Conservation (phyloP, 1,284 basidiomycete genomes). For the Ustilago cynodontis region DNA sequence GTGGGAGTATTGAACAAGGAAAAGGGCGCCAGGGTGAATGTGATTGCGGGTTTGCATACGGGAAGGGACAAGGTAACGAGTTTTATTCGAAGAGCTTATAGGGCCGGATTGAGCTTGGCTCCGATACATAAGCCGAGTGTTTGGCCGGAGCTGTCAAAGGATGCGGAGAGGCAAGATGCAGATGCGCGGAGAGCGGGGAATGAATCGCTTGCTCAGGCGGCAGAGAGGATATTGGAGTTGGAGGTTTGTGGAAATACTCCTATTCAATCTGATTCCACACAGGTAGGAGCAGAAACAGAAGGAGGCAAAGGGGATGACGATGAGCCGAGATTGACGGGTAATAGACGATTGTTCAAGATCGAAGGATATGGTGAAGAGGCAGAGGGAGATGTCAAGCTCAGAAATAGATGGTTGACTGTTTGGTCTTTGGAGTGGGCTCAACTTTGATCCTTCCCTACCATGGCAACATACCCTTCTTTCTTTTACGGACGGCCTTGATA, state of each 20-base stretch:
- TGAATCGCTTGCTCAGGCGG: conserved; percentile 27
- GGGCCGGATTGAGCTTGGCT: conserved; percentile 50
- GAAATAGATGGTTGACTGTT: conserved; percentile 54
- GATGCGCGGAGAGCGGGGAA: conserved; percentile 26
- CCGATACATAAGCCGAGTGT: conserved; percentile 12
- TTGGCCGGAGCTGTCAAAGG: conserved; percentile 29
- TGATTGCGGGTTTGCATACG: conserved; percentile 67
- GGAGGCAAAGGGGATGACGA: conserved; percentile 21
- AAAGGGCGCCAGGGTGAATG: conserved; percentile 49
- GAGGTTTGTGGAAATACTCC: conserved; percentile 56
- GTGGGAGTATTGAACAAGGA: conserved; percentile 33
- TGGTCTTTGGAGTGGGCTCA: conserved; percentile 46
- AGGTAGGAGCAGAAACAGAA: background rate
- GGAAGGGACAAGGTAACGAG: conserved; percentile 59
- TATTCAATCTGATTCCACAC: conserved; percentile 1
- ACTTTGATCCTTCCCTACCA: background rate
- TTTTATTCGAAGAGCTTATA: conserved; percentile 56
- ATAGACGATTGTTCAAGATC: conserved; percentile 34
- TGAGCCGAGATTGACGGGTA: conserved; percentile 41
- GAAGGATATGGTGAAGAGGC: conserved; percentile 39
- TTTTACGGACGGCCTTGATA: background rate
- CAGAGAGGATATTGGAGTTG: conserved; percentile 52
- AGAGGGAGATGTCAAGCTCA: conserved; percentile 45
- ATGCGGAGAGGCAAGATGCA: background rate
- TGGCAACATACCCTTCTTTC: background rate